These are phyloP conservation scores for Kurtzmaniella quercitrusa DNA, from an alignment of 1,139 yeast genomes.

Conservation along the genomic window DNA sequence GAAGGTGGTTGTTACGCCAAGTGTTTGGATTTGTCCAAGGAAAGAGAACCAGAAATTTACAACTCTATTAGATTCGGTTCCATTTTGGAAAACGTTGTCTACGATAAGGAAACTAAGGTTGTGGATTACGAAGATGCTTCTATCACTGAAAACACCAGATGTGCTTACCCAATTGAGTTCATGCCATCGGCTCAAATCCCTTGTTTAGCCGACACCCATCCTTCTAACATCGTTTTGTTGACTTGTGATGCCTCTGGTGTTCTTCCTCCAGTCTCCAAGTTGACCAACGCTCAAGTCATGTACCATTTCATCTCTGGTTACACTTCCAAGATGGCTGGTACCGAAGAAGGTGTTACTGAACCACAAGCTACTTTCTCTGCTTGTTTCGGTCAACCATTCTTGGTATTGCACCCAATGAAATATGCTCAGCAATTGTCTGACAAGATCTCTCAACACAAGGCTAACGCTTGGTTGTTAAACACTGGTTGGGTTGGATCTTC, in stretches of 20 bases:
- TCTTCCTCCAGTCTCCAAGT: conserved; percentile 92
- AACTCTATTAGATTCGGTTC: conserved; percentile 93
- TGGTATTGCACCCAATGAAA: conserved; percentile 96
- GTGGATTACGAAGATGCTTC: conserved; percentile 83
- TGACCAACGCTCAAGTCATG: conserved; percentile 95
- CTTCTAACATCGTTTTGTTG: conserved; percentile 84
- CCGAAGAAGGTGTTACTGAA: conserved; percentile 98
- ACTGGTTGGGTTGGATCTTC: conserved; percentile 99
- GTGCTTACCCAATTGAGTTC: conserved; percentile 97
- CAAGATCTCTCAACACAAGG: conserved; percentile 83
- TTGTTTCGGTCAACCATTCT: conserved; percentile 98
- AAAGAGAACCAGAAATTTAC: conserved; percentile 97
- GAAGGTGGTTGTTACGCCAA: conserved; percentile 99
- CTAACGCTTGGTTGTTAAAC: conserved; percentile 94
- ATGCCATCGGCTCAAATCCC: conserved; percentile 97
- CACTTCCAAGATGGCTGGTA: conserved; percentile 99
- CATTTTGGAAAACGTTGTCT: conserved; percentile 88
- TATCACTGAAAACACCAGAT: conserved; percentile 95
- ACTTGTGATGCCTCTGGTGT: conserved; percentile 99
- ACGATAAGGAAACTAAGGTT: conserved; percentile 71
- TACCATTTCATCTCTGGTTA: conserved; percentile 98
- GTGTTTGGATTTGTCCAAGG: conserved; percentile 84
- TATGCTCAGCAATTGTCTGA: conserved; percentile 96
- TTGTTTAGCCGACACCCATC: conserved; percentile 85
- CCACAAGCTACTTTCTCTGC: conserved; percentile 98